A percentile compares a stretch with the other conserved stretches of the same genome.
Evolutionary conservation across 805 yeast species (phyloP).

Genomic region (Sugiyamaella lignohabitans): DNA sequence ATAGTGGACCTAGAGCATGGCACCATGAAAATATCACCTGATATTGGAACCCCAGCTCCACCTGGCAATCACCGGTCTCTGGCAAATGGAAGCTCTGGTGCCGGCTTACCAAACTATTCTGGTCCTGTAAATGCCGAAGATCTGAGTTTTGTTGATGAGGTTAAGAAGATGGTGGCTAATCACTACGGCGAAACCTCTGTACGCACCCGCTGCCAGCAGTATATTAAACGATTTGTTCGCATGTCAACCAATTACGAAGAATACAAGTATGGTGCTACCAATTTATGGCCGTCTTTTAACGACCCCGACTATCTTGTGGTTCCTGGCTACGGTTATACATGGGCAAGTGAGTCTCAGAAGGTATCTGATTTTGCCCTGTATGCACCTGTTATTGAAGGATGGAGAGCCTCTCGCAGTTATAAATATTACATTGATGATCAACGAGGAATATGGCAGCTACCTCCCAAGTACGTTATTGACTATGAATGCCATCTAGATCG

Average conservation of each 20-base stretch:
- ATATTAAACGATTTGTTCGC: constrained; percentile 25
- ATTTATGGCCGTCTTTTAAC: constrained; percentile 11
- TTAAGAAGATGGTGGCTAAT: constrained; percentile 24
- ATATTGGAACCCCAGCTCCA: constrained; percentile 3
- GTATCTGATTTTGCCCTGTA: constrained; percentile 21
- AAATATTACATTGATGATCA: constrained; percentile 22
- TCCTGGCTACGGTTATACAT: constrained; percentile 29
- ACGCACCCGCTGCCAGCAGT: constrained; percentile 25
- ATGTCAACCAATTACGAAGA: constrained; percentile 27
- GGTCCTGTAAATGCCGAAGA: constrained; percentile 17
- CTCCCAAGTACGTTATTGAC: constrained; percentile 25
- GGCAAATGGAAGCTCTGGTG: not conserved
- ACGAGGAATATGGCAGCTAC: constrained; percentile 16
- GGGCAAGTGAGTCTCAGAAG: constrained; percentile 25
- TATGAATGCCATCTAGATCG: constrained; percentile 27
- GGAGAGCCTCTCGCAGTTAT: constrained; percentile 27
- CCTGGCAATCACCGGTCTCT: not conserved
- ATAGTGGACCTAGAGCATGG: constrained; percentile 47
- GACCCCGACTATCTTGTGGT: constrained; percentile 18
- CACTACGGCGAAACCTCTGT: constrained; percentile 28
- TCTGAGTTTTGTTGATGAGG: constrained; percentile 23
- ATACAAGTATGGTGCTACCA: constrained; percentile 19
- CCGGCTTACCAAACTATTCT: not conserved
- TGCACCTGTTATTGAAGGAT: constrained; percentile 27
- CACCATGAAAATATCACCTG: constrained; percentile 27